These are phyloP conservation scores for Globisporangium rhizosaccharum DNA, from an alignment of 352 stramenopile species.

Conservation along the genomic window DNA sequence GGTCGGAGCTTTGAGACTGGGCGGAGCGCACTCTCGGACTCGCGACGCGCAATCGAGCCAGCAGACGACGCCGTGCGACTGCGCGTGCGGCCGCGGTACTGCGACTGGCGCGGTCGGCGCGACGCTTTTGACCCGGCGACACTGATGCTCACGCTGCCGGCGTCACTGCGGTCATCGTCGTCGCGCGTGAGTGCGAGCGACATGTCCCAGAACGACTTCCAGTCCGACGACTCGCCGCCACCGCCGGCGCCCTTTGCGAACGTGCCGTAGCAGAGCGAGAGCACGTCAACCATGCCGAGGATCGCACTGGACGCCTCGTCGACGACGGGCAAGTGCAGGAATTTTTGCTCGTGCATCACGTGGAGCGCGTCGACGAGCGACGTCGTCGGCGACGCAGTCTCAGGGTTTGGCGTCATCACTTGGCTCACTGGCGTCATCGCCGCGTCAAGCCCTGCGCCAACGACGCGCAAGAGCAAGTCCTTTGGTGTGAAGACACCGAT, in stretches of 20 bases:
- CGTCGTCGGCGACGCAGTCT: slow-evolving; percentile 89
- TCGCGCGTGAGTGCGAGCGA: slow-evolving; percentile 72
- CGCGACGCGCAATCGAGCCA: slow-evolving; percentile 38
- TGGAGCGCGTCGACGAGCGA: slow-evolving; percentile 96
- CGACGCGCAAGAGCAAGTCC: slow-evolving; percentile 94
- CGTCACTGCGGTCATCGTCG: slow-evolving; percentile 68
- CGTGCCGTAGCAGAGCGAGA: slow-evolving; percentile 86
- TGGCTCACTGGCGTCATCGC: slow-evolving; percentile 86
- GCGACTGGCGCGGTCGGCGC: slow-evolving; percentile 20
- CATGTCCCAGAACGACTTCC: slow-evolving; percentile 87
- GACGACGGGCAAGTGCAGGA: slow-evolving; percentile 95
- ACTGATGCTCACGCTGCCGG: slow-evolving; percentile 49
- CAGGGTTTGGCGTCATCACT: slow-evolving; percentile 97
- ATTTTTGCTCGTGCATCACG: slow-evolving; percentile 98
- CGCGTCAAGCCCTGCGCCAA: slow-evolving; percentile 89
- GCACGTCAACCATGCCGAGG: slow-evolving; percentile 80
- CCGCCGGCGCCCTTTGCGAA: slow-evolving; percentile 71
- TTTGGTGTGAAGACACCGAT: slow-evolving; percentile 98
- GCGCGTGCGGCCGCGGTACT: slow-evolving; percentile 25
- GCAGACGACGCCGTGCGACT: slow-evolving; percentile 44
- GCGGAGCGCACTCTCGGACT: slow-evolving; percentile 60
- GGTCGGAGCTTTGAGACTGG: slow-evolving; percentile 78
- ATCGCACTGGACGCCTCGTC: slow-evolving; percentile 72
- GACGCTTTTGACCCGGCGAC: slow-evolving; percentile 47
- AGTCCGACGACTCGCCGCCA: slow-evolving; percentile 63